These are phyloP conservation scores for Debaryomycetaceae sp. DNA, from an alignment of 1,139 yeast species.

Conservation along the genomic window DNA sequence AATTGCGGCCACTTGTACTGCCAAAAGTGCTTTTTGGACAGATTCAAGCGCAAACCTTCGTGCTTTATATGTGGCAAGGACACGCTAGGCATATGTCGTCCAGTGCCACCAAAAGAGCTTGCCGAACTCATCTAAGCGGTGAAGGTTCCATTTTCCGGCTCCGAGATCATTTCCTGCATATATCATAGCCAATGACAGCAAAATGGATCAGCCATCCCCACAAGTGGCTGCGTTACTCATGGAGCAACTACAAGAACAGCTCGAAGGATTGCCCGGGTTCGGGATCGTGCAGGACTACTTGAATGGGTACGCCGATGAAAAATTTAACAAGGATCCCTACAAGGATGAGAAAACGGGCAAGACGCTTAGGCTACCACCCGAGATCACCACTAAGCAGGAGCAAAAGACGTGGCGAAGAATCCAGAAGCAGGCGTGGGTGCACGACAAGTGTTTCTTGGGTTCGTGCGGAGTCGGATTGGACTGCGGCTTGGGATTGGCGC, in stretches of 20 bases:
- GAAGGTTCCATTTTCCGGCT: too few species aligned
- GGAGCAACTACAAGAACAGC: constrained; percentile 31
- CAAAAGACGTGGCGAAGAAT: constrained; percentile 65
- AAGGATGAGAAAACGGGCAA: constrained; percentile 52
- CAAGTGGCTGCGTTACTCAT: constrained; percentile 10
- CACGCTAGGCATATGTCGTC: constrained; percentile 47
- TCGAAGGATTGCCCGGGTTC: constrained; percentile 58
- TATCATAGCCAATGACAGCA: too few species aligned
- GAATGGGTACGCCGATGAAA: constrained; percentile 64
- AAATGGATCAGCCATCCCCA: too few species aligned
- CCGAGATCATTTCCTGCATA: too few species aligned
- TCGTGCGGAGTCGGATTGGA: constrained; percentile 68
- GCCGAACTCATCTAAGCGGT: constrained; percentile 8
- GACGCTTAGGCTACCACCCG: constrained; percentile 55
- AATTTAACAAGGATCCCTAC: constrained; percentile 66
- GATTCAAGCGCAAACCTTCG: constrained; percentile 38
- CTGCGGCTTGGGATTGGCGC: constrained; percentile 75
- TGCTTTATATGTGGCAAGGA: constrained; percentile 60
- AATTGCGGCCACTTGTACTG: constrained; percentile 68
- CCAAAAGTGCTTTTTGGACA: constrained; percentile 52
- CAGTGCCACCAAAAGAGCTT: constrained; percentile 16
- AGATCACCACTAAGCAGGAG: constrained; percentile 53
- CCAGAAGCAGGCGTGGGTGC: constrained; percentile 78
- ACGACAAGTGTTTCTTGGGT: constrained; percentile 77
- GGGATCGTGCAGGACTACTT: constrained; percentile 49